These are phyloP conservation scores for Amaranthus tricolor DNA, from an alignment of 179 eudicot species.

Conservation along the genomic window DNA sequence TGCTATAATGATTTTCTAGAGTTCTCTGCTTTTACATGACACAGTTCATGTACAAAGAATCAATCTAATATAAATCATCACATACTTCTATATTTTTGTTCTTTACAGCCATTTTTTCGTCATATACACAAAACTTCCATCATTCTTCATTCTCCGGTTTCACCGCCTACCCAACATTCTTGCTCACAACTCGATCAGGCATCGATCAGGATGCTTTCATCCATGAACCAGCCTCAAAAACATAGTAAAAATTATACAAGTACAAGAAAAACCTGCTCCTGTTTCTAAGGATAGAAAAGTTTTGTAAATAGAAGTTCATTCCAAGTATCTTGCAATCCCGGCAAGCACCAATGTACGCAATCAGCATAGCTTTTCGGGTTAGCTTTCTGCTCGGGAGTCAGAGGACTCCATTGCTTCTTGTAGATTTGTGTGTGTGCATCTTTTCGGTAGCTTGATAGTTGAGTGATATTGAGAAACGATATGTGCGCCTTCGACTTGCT, in stretches of 20 bases:
- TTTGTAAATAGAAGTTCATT: conserved; percentile 73
- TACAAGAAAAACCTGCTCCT: background rate
- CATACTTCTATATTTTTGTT: background rate
- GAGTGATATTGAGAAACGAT: conserved; percentile 73
- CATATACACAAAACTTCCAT: conserved; percentile 12
- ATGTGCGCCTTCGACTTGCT: conserved; percentile 52
- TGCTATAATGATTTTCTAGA: too few relatives aligned
- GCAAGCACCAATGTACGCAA: conserved; percentile 89
- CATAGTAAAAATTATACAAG: background rate
- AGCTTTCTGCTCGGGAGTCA: conserved; percentile 64
- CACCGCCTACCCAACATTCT: conserved; percentile 9
- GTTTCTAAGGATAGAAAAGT: conserved; percentile 63
- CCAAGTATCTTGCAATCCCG: conserved; percentile 89
- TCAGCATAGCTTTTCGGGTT: conserved; percentile 79
- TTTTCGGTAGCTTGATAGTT: conserved; percentile 61
- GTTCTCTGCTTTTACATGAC: too few relatives aligned
- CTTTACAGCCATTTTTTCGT: conserved; percentile 5
- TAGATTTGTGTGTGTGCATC: conserved; percentile 88
- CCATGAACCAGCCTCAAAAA: conserved; percentile 8
- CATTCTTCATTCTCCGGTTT: background rate
- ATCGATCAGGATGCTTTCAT: conserved; percentile 13
- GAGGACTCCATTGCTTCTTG: conserved; percentile 77
- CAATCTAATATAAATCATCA: conserved; percentile 7
- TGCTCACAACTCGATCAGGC: background rate
- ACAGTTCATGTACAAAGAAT: conserved; percentile 24